A percentile compares a stretch with the other conserved stretches of the same genome.
These are phyloP conservation scores for Tuber microsphaerosporum DNA, from an alignment of 495 filamentous ascomycete species.

Conservation along the genomic window DNA sequence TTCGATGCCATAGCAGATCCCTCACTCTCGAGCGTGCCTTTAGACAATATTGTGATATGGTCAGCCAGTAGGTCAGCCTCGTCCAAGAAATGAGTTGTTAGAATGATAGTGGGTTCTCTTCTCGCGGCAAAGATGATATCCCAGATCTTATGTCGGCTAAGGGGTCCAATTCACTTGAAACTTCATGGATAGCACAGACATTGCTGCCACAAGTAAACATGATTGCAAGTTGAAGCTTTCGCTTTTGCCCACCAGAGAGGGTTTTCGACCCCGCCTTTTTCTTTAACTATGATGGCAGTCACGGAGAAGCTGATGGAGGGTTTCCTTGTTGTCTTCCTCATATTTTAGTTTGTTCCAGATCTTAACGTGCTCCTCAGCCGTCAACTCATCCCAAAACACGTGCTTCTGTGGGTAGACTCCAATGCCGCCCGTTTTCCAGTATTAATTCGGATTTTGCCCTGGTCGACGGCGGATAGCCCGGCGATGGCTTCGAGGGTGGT, in stretches of 20 bases:
- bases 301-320: constrained; percentile 54
- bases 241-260: constrained; percentile 79
- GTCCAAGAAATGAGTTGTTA: constrained; percentile 80
- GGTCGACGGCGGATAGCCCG: constrained; percentile 63
- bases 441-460: constrained; percentile 55
- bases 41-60: constrained; percentile 69
- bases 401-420: constrained; percentile 86
- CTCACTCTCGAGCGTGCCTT: constrained; percentile 60
- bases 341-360: constrained; percentile 75
- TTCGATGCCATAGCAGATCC: constrained; percentile 72
- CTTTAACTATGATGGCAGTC: constrained; percentile 63
- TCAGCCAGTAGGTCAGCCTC: constrained; percentile 71
- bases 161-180: constrained; percentile 74
- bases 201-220: constrained; percentile 81
- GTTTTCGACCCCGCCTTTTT: constrained; percentile 57
- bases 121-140: constrained; percentile 76
- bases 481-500: constrained; percentile 75
- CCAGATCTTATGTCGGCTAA: constrained; percentile 78
- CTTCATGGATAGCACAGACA: constrained; percentile 84
- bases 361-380: constrained; percentile 68
- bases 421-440: constrained; percentile 61
- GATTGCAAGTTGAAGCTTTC: constrained; percentile 86
- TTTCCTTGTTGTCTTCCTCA: constrained; percentile 48
- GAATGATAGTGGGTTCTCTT: constrained; percentile 66
- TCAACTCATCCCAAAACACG: constrained; percentile 78